Evolutionary conservation across 1,284 basidiomycete species (phyloP).

Genomic region (Inonotus hispidus): DNA sequence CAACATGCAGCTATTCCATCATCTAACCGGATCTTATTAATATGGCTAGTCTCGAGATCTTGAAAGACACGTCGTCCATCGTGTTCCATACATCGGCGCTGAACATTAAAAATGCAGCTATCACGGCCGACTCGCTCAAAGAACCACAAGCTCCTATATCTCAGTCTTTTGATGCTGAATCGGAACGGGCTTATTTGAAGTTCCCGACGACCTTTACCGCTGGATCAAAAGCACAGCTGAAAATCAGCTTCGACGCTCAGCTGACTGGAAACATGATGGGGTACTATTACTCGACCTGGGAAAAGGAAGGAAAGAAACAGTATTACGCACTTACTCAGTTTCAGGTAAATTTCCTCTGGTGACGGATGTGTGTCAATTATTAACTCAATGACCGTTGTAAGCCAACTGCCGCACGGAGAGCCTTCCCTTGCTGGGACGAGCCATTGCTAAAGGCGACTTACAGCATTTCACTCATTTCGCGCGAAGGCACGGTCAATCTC

Average conservation of each 20-base stretch:
- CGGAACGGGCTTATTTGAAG: slow-evolving; percentile 60
- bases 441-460: slow-evolving; percentile 90
- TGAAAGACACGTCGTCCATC: slow-evolving; percentile 59
- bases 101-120: slow-evolving; percentile 59
- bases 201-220: slow-evolving; percentile 54
- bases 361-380: slow-evolving; percentile 22
- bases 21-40: slow-evolving; percentile 3
- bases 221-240: slow-evolving; percentile 59
- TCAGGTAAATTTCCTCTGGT: slow-evolving; percentile 41
- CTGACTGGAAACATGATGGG: slow-evolving; percentile 69
- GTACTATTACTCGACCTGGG: slow-evolving; percentile 60
- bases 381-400: slow-evolving; percentile 35
- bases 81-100: slow-evolving; percentile 73
- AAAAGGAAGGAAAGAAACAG: slow-evolving; percentile 50
- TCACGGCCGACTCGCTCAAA: slow-evolving; percentile 57
- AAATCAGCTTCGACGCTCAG: slow-evolving; percentile 56
- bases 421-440: slow-evolving; percentile 92
- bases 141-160: slow-evolving; percentile 44
- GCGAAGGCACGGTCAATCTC: slow-evolving; percentile 68
- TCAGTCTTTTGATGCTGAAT: slow-evolving; percentile 50
- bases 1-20: background rate
- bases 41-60: slow-evolving; percentile 62
- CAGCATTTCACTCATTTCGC: slow-evolving; percentile 78
- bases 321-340: slow-evolving; percentile 82
- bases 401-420: slow-evolving; percentile 81